These are phyloP conservation scores for Psilocybe tampanensis DNA, from an alignment of 768 basidiomycete species.

Conservation along the genomic window DNA sequence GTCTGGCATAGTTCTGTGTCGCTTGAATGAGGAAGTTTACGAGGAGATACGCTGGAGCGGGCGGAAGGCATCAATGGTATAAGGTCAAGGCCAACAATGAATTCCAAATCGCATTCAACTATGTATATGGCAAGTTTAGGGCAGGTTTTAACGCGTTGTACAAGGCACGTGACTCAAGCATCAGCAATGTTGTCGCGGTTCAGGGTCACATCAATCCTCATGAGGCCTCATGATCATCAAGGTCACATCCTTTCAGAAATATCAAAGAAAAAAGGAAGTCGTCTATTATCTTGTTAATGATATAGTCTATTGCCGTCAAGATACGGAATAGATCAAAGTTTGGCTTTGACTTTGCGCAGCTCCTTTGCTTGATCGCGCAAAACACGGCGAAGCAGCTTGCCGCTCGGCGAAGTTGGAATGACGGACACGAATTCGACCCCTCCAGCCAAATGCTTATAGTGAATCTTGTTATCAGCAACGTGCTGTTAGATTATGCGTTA, in stretches of 20 bases:
- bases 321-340: not conserved
- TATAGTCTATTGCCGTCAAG: not conserved
- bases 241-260: not conserved
- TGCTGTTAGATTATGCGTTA: conserved; percentile 36
- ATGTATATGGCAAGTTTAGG: conserved; percentile 22
- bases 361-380: conserved; percentile 52
- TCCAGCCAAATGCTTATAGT: conserved; percentile 61
- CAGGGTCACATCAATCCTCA: too few species aligned
- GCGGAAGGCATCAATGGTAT: conserved; percentile 21
- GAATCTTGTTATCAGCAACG: conserved; percentile 54
- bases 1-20: conserved; percentile 31
- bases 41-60: conserved; percentile 19
- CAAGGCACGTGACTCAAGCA: conserved; percentile 9
- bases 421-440: conserved; percentile 57
- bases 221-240: too few species aligned
- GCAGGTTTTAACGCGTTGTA: conserved; percentile 27
- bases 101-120: conserved; percentile 12
- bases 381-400: conserved; percentile 52
- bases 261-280: not conserved
- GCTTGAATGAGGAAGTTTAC: conserved; percentile 29
- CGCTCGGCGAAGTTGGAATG: conserved; percentile 68
- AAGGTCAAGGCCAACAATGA: conserved; percentile 9
- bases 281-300: not conserved
- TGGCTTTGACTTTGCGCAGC: conserved; percentile 5
- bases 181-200: too few species aligned